Conservation (phyloP, 106 monocot species). For the Phalaenopsis equestris region DNA sequence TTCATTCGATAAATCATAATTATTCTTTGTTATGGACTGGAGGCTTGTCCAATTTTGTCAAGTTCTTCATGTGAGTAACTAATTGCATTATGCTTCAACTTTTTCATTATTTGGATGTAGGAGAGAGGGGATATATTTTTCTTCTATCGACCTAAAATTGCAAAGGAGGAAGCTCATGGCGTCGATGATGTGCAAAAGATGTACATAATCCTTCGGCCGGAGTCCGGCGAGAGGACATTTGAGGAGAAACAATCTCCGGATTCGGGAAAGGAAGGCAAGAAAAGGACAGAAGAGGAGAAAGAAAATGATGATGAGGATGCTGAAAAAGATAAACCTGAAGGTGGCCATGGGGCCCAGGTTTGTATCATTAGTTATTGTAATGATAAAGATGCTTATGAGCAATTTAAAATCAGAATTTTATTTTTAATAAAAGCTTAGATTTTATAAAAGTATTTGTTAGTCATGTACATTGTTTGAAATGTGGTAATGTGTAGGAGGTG, state of each 20-base stretch:
- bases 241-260: slow-evolving; percentile 53
- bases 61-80: no score
- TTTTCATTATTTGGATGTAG: slow-evolving; percentile 15
- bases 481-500: slow-evolving; percentile 26
- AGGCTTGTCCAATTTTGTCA: no score
- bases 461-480: neutral
- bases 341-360: slow-evolving; percentile 58
- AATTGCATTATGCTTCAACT: neutral
- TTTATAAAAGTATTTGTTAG: neutral
- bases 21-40: no score
- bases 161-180: slow-evolving; percentile 46
- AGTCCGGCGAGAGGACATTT: slow-evolving; percentile 30
- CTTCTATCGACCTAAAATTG: slow-evolving; percentile 77
- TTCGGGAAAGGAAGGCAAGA: slow-evolving; percentile 52
- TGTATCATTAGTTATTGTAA: neutral
- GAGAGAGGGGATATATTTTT: slow-evolving; percentile 83
- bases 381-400: no score
- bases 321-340: slow-evolving; percentile 16
- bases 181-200: slow-evolving; percentile 57
- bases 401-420: neutral
- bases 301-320: neutral
- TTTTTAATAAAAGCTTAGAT: neutral
- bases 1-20: no score
- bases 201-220: slow-evolving; percentile 57
- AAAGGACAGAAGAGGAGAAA: slow-evolving; percentile 5